Conservation (phyloP, 169 alveolate genomes). For the Cryptosporidium viatorum region DNA sequence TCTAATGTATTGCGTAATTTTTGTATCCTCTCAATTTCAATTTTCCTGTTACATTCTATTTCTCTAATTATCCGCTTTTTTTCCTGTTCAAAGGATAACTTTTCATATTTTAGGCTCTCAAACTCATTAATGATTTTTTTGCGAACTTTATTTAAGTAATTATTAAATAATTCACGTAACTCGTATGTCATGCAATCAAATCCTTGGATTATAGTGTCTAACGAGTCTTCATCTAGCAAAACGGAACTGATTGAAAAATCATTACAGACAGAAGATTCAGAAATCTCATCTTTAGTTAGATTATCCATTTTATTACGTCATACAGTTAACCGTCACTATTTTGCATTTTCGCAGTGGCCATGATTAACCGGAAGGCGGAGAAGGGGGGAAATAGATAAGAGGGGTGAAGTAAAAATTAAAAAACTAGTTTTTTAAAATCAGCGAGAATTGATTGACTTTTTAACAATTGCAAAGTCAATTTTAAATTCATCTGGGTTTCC, state of each 20-base stretch:
- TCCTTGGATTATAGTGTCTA: background rate
- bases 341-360: background rate
- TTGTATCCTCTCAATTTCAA: constrained; percentile 43
- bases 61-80: constrained; percentile 21
- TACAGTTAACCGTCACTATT: background rate
- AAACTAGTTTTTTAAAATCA: background rate
- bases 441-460: background rate
- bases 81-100: constrained; percentile 26
- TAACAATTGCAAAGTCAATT: constrained; percentile 5
- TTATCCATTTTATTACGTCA: background rate
- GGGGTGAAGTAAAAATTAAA: constrained; percentile 1
- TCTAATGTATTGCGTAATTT: constrained; percentile 21
- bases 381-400: constrained; percentile 5
- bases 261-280: background rate
- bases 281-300: background rate
- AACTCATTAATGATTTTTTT: constrained; percentile 31
- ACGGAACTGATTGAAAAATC: background rate
- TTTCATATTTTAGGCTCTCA: constrained; percentile 42
- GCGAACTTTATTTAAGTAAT: constrained; percentile 22
- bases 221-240: background rate
- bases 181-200: constrained; percentile 52
- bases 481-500: background rate
- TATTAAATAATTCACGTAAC: constrained; percentile 18
- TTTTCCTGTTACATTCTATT: constrained; percentile 40
- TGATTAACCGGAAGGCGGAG: background rate